These are phyloP conservation scores for Thraustochytrium striatum DNA, from an alignment of 352 stramenopile genomes.

Conservation along the genomic window DNA sequence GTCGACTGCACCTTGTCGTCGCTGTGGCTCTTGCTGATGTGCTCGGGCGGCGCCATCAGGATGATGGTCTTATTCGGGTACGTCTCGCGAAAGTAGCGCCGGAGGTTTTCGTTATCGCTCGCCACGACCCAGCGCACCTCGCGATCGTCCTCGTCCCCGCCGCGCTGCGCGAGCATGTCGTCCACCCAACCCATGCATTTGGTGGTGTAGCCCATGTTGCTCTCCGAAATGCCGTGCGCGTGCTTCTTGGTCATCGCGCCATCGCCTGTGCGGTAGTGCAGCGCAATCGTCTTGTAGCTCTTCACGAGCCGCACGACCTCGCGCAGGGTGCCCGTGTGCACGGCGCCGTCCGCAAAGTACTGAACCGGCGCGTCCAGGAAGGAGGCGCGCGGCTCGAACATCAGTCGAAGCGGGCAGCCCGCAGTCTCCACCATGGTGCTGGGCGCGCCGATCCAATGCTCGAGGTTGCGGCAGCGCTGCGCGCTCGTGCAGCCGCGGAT, in stretches of 20 bases:
- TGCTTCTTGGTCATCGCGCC: background rate
- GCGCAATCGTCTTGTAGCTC: constrained; percentile 5
- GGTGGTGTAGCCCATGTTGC: background rate
- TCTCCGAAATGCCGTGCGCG: background rate
- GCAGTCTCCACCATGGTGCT: background rate
- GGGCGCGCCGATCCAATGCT: background rate
- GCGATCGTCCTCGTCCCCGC: background rate
- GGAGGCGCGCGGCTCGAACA: background rate
- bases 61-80: background rate
- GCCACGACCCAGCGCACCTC: background rate
- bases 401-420: constrained; percentile 1
- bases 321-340: background rate
- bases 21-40: constrained; percentile 1
- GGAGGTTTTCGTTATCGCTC: constrained; percentile 3
- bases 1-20: background rate
- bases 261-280: constrained; percentile 6
- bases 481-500: background rate
- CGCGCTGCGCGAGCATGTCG: background rate
- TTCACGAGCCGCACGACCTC: background rate
- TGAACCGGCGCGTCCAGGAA: background rate
- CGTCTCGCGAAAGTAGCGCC: background rate
- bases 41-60: background rate
- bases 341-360: background rate
- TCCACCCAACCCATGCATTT: background rate
- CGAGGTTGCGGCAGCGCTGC: background rate